Conservation (phyloP, 1,284 basidiomycete genomes). For the Psilocybe mexicana region DNA sequence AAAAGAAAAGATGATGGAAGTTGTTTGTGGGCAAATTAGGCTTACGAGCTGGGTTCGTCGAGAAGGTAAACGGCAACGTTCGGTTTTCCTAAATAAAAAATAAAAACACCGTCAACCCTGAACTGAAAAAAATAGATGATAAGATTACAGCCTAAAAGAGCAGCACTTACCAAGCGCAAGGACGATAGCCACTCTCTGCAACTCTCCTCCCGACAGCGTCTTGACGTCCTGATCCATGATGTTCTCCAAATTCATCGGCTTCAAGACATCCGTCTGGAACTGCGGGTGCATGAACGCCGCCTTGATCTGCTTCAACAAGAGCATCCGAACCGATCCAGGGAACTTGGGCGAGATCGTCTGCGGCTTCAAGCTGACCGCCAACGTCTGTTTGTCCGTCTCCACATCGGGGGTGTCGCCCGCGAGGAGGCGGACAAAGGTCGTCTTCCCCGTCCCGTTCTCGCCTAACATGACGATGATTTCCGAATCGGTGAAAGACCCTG, state of each 20-base stretch:
- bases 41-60: conserved; percentile 77
- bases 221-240: conserved; percentile 97
- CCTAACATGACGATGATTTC: conserved; percentile 98
- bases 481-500: conserved; percentile 89
- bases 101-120: conserved; percentile 14
- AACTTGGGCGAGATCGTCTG: conserved; percentile 97
- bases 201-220: conserved; percentile 94
- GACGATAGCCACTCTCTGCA: conserved; percentile 94
- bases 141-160: neutral
- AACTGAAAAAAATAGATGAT: neutral
- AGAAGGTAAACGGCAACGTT: conserved; percentile 86
- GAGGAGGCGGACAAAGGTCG: conserved; percentile 91
- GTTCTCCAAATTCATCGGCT: conserved; percentile 91
- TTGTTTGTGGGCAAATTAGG: conserved; percentile 11
- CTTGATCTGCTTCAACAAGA: conserved; percentile 93
- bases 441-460: conserved; percentile 98
- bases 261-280: conserved; percentile 95
- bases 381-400: conserved; percentile 76
- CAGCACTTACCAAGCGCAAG: conserved; percentile 71
- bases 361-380: conserved; percentile 90
- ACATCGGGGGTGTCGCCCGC: conserved; percentile 88
- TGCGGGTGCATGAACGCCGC: conserved; percentile 94
- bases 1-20: neutral
- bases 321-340: conserved; percentile 89
- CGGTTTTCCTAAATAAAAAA: conserved; percentile 57